phyloP scores from a whole-genome alignment of 768 basidiomycete genomes.

The Pholiota conissans region DNA sequence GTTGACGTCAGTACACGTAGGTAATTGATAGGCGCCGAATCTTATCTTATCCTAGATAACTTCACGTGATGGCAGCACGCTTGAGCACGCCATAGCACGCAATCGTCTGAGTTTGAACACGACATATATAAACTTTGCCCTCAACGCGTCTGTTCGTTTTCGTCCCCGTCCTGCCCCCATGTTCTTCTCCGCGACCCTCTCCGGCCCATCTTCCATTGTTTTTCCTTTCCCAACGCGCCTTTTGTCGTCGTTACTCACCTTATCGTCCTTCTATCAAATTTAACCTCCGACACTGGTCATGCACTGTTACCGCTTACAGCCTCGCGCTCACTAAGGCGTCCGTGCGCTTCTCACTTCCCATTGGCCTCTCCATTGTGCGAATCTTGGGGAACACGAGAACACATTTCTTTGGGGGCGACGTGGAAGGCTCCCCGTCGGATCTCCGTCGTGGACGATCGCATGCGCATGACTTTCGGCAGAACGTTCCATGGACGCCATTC shows the following conservation, averaged over 20 bases:
- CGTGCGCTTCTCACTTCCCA: slow-evolving; percentile 2
- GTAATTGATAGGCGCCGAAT: too few relatives aligned
- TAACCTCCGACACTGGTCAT: slow-evolving; percentile 26
- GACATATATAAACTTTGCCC: slow-evolving; percentile 26
- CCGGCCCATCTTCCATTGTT: background rate
- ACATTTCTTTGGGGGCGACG: slow-evolving; percentile 5
- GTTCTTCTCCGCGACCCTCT: background rate
- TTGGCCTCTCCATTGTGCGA: slow-evolving; percentile 14
- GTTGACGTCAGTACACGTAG: too few relatives aligned
- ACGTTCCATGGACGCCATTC: background rate
- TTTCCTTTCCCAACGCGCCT: slow-evolving; percentile 4
- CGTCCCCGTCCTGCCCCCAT: slow-evolving; percentile 9
- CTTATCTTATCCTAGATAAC: background rate
- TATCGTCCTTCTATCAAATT: slow-evolving; percentile 19
- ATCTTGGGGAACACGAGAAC: slow-evolving; percentile 12
- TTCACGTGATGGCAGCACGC: slow-evolving; percentile 2
- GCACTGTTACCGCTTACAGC: background rate
- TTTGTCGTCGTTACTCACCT: background rate
- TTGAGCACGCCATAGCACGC: slow-evolving; percentile 40
- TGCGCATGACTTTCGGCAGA: background rate
- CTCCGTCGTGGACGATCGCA: background rate
- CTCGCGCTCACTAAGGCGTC: background rate
- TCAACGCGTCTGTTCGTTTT: slow-evolving; percentile 12
- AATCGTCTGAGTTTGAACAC: slow-evolving; percentile 43
- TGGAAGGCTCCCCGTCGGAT: slow-evolving; percentile 1